Evolutionary conservation across 257 asterid genomes (phyloP), one percentile per base, ranked within the genome.

Genomic region (Solanum medicagineum): DNA sequence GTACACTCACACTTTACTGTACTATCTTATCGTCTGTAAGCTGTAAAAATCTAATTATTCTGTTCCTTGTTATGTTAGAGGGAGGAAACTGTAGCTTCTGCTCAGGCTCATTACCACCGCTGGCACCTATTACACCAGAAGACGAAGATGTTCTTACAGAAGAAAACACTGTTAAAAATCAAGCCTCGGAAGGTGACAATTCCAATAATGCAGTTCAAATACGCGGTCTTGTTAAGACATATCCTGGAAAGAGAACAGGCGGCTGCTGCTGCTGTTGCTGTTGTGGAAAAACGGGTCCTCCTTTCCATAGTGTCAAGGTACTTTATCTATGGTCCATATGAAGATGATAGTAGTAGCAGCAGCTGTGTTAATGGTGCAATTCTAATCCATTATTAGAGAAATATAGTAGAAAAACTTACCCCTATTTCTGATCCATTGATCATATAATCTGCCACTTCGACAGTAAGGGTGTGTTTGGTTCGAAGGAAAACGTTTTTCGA

Each of bases 271-370:
- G 32, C 32, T 91, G 86, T 83, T 94, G 96, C 88, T 91, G 88
- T 81, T 94, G 96, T 91, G 89, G 87, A 90, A 91, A 90, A 80
- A 91, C 89, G 2, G 4, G 6, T 86, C 83, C 99, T 24, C 93
- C 99, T 80, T 96, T 91, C 91, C 99, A 96, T 89, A 98, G 98
- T 79, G 96, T 96, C 87, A 94, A 92, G 94, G 99, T 93, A 87
- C 55, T 29, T 75, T 51, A 75, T 49, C 62, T 73, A 44, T 44
- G 57, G 56, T 73, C 56, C 81, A 71, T 73, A 19, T 70, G 54
- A 40, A 70, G 54, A 70, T 70, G 20, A 70, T 70, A 68, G 13
- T 68, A 15, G 74, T 66, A 24, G 40, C 15, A 40, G 36, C 44
- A 44, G 7, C 81, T 73, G 45, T 77, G 24, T 16, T 51, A 26